Evolutionary conservation across 2,329 filamentous ascomycete genomes (phyloP).

Genomic region (Penicillium sp.): DNA sequence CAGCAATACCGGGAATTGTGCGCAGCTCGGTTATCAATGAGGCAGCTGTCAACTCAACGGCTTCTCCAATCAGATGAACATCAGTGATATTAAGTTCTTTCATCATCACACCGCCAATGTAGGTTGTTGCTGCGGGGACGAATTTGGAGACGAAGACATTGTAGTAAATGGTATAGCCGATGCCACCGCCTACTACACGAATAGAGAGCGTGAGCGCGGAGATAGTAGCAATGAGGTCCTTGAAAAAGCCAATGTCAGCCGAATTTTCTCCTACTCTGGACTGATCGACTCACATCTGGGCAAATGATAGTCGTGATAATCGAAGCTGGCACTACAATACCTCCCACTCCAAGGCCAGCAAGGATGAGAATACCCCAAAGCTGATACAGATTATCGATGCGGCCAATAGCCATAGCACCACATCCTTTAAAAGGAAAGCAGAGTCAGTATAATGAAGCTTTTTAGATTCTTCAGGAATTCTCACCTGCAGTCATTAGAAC

Average conservation of each 20-base stretch:
- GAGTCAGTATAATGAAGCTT: background rate
- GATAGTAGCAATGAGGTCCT: slow-evolving; percentile 66
- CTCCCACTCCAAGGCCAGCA: slow-evolving; percentile 64
- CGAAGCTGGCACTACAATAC: slow-evolving; percentile 65
- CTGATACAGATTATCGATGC: slow-evolving; percentile 53
- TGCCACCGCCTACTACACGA: slow-evolving; percentile 65
- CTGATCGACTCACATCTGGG: slow-evolving; percentile 51
- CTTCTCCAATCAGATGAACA: slow-evolving; percentile 47
- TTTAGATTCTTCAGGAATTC: slow-evolving; percentile 3
- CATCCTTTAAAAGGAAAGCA: slow-evolving; percentile 40
- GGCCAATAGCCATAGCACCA: slow-evolving; percentile 54
- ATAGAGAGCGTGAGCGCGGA: slow-evolving; percentile 68
- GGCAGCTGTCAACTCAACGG: slow-evolving; percentile 55
- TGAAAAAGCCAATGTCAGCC: background rate
- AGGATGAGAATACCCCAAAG: slow-evolving; percentile 61
- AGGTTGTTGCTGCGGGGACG: slow-evolving; percentile 45
- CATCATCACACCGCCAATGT: slow-evolving; percentile 54
- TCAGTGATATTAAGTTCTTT: slow-evolving; percentile 53
- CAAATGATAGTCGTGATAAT: slow-evolving; percentile 70
- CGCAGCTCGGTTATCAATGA: slow-evolving; percentile 53
- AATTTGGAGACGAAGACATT: slow-evolving; percentile 51
- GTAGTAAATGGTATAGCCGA: slow-evolving; percentile 63
- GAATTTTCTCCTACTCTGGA: background rate
- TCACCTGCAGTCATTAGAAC: slow-evolving; percentile 63
- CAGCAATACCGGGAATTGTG: slow-evolving; percentile 53